Base-by-base conservation (phyloP, 2,329 filamentous ascomycete species). In the Tolypocladium album region DNA sequence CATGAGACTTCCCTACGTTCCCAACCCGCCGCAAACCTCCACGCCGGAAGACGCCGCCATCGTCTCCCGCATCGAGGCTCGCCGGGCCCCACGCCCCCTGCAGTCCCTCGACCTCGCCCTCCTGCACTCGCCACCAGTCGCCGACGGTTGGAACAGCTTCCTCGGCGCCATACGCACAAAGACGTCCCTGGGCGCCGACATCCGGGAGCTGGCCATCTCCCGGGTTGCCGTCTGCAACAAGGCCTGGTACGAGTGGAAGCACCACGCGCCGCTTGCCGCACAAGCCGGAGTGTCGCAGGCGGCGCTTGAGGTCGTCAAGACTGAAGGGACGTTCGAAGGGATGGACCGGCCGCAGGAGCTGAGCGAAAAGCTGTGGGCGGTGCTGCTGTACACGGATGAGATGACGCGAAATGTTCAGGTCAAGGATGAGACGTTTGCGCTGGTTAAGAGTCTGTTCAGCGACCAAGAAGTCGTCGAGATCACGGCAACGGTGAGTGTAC, bases 191-290 rank as follows among this genome's bases (percentile, higher is more conserved):
- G 59, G 74, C 4, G 79, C 78, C 56, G 79, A 82, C 65, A 69
- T 91, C 58, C 85, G 89, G 65, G 90, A 96, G 77, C 78, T 92
- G 22, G 87, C 89, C 64, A 92, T 96, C 66, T 90, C 85, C 68
- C 83, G 90, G 56, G 88, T 95, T 17, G 91, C 91, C 15, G 86
- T 88, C 20, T 82, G 90, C 67, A 96, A 95, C 74, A 74, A 81
- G 22, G 91, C 91, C 1, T 90, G 88, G 85, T 95, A 92, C 73
- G 91, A 96, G 72, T 95, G 89, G 90, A 82, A 77, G 42, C 84
- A 90, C 59, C 91, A 96, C 70, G 86, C 86, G 20, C 90, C 90
- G 1, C 78, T 93, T 17, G 81, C 82, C 5, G 76, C 78, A 11
- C 75, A 75, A 24, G 86, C 80, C 0, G 86, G 86, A 6, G 79